Base-by-base conservation (phyloP, 768 basidiomycete genomes). In the Boletus patriciae region DNA sequence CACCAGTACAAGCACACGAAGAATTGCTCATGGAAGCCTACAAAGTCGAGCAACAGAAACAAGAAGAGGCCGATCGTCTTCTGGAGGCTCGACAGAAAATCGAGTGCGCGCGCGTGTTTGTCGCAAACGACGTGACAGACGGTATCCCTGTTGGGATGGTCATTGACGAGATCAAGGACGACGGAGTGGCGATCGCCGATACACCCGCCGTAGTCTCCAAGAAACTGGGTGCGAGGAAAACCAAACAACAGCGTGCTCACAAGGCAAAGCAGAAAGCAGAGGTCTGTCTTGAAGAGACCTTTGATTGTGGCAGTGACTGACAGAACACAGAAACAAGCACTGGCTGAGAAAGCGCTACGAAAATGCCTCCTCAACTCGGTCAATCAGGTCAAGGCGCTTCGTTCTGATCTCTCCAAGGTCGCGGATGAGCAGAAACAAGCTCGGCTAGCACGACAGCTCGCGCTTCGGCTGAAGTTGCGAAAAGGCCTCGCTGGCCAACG, bases 21-120 rank as follows among this genome's bases (percentile, higher is more conserved):
- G 83, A 84, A 48, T 81, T 96, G 6, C 67, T 98, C 21, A 73
- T 80, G 13, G 73, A 81, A 49, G 94, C 93, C 0, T 80, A 84
- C 50, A 80, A 83, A 55, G 69, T 79, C 15, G 94, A 94, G 70
- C 80, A 80, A 63, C 79, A 78, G 46, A 79, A 80, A 42, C 66
- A 84, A 40, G 75, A 74, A 27, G 80, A 85, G 54, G 80, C 77
- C 2, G 82, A 79, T 50, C 81, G 80, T 66, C 77, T 83, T 15
- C 77, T 78, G 3, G 79, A 77, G 40, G 70, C 80, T 37, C 85
- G 86, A 61, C 75, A 76, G 41, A 82, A 80, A 63, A 81, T 90
- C 59, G 80, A 82, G 10, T 65, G 66, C 7, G 86, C 84, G 3
- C 41, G 51, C 67, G n/a, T n/a, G 21, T 57, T 55, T 9, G 74